Conservation (phyloP, 306 rosid genomes). For the Myrica gale region DNA sequence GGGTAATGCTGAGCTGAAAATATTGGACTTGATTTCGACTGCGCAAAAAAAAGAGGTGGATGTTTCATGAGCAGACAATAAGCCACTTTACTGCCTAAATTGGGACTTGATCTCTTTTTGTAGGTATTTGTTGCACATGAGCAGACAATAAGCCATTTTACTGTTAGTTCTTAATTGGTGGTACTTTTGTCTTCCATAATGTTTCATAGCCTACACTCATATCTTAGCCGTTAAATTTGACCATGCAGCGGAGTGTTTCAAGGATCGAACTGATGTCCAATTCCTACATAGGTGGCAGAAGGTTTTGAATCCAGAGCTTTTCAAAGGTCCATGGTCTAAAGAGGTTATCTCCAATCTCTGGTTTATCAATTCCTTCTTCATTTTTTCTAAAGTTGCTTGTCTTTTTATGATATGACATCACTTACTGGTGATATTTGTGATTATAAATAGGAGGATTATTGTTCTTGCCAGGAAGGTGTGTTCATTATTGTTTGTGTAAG, state of each 20-base stretch:
- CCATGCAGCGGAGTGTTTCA: constrained; percentile 82
- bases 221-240: constrained; percentile 31
- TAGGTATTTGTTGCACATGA: not conserved
- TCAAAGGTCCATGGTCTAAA: constrained; percentile 99
- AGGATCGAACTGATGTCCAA: constrained; percentile 96
- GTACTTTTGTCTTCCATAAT: constrained; percentile 17
- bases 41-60: too few species aligned
- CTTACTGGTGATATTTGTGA: constrained; percentile 27
- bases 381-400: not conserved
- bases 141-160: not conserved
- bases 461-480: constrained; percentile 91
- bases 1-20: not conserved
- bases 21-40: not conserved
- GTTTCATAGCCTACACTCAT: constrained; percentile 17
- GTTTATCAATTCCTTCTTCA: constrained; percentile 20
- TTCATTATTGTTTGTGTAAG: not conserved
- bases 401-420: not conserved
- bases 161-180: constrained; percentile 9
- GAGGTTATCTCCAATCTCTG: constrained; percentile 55
- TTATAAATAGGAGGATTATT: constrained; percentile 73
- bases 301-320: constrained; percentile 93
- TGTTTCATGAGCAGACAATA: too few species aligned
- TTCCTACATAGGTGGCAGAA: constrained; percentile 99
- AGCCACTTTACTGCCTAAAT: too few species aligned
- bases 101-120: not conserved